A percentile compares a stretch with the other conserved stretches of the same genome.
These are phyloP conservation scores for Umbelopsis sp. DNA, from an alignment of 371 early-diverging fungal genomes.

Conservation along the genomic window DNA sequence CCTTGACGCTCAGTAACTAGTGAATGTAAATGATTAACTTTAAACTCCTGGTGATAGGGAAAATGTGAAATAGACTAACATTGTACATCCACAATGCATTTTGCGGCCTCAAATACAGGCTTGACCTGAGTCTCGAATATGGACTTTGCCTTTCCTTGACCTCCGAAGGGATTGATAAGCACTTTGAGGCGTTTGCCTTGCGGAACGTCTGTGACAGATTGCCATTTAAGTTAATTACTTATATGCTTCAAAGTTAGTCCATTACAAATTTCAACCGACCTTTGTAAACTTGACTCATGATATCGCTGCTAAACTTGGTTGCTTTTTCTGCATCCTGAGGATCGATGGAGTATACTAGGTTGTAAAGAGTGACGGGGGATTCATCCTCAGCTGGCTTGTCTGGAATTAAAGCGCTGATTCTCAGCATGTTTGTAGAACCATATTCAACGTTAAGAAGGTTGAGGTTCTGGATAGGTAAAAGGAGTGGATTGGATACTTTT, in stretches of 20 bases:
- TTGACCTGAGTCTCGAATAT: conserved; percentile 61
- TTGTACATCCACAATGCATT: conserved; percentile 57
- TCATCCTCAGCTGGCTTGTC: conserved; percentile 39
- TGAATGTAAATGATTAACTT: background rate
- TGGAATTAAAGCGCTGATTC: conserved; percentile 41
- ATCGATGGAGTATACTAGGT: conserved; percentile 34
- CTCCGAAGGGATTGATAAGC: conserved; percentile 79
- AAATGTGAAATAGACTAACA: conserved; percentile 39
- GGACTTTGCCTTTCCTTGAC: conserved; percentile 65
- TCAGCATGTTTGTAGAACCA: conserved; percentile 31
- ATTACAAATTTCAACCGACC: conserved; percentile 20
- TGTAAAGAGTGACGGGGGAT: conserved; percentile 37
- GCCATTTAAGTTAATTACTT: background rate
- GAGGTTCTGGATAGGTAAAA: conserved; percentile 41
- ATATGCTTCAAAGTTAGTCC: background rate
- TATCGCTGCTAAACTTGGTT: conserved; percentile 28
- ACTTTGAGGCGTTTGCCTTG: conserved; percentile 52
- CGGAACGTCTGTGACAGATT: conserved; percentile 29
- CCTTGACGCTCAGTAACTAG: conserved; percentile 64
- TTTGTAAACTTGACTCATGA: conserved; percentile 38
- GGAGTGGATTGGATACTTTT: conserved; percentile 36
- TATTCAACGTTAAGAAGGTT: conserved; percentile 37
- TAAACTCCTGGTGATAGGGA: background rate
- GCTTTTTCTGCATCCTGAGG: conserved; percentile 33
- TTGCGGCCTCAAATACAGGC: conserved; percentile 71